Evolutionary conservation across 2,329 filamentous ascomycete genomes (phyloP).

Genomic region (Pseudocercospora vitis): DNA sequence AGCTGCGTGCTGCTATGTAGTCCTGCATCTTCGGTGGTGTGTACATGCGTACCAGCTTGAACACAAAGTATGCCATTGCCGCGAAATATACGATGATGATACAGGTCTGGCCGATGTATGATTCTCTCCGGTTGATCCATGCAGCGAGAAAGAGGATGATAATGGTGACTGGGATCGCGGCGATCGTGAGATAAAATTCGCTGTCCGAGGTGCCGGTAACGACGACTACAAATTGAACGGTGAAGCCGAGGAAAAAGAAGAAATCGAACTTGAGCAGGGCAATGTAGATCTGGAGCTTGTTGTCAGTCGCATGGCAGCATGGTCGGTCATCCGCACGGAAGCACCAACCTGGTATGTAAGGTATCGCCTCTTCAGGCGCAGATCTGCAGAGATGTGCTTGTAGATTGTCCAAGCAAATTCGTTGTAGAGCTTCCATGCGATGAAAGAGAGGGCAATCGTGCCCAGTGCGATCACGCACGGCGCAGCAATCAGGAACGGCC

Average conservation of each 20-base stretch:
- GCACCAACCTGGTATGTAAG: constrained; percentile 81
- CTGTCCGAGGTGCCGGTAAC: constrained; percentile 66
- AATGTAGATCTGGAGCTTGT: constrained; percentile 80
- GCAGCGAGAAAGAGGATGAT: constrained; percentile 81
- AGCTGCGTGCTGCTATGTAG: constrained; percentile 78
- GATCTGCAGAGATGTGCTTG: constrained; percentile 96
- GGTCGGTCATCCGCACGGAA: too few species aligned
- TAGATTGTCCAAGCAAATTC: constrained; percentile 99
- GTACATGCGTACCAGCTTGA: constrained; percentile 98
- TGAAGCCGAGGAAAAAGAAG: constrained; percentile 99
- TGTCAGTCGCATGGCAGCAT: constrained; percentile 25
- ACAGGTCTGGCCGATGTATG: constrained; percentile 70
- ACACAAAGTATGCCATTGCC: constrained; percentile 91
- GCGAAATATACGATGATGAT: constrained; percentile 85
- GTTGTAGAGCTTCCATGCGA: constrained; percentile 94
- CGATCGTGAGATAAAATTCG: constrained; percentile 84
- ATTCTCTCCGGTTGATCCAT: constrained; percentile 81
- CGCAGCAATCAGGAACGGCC: constrained; percentile 78
- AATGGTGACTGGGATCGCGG: constrained; percentile 88
- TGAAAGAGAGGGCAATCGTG: constrained; percentile 69
- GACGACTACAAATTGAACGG: constrained; percentile 96
- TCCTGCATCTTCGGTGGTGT: constrained; percentile 49
- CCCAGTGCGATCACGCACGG: constrained; percentile 78
- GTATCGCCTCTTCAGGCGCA: constrained; percentile 95
- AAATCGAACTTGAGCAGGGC: constrained; percentile 98